phyloP scores from a whole-genome alignment of 805 yeast genomes.

The Ogataea trehaloabstinens region DNA sequence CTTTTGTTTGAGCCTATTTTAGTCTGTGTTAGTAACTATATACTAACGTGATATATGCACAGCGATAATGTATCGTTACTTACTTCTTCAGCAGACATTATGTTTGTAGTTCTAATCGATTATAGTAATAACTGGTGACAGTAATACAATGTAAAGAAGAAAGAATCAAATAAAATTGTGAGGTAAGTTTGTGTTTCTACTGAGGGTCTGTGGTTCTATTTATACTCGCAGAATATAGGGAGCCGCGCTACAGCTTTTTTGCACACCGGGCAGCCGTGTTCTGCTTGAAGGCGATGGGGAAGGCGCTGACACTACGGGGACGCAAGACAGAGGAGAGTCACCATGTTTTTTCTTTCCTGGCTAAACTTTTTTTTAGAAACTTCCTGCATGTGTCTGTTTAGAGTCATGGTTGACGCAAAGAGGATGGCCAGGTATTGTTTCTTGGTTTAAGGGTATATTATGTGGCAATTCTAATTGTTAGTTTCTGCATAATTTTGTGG shows the following conservation, averaged over 20 bases:
- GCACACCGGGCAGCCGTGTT: too few relatives aligned
- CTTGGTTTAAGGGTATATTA: neutral
- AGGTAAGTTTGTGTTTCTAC: too few relatives aligned
- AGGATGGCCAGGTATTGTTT: neutral
- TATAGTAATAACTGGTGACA: too few relatives aligned
- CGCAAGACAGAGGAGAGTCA: slow-evolving; percentile 1
- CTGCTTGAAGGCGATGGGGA: too few relatives aligned
- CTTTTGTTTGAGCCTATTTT: slow-evolving; percentile 11
- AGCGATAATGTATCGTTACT: slow-evolving; percentile 4
- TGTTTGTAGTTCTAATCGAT: neutral
- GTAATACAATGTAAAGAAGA: too few relatives aligned
- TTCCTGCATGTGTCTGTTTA: neutral
- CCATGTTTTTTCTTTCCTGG: neutral
- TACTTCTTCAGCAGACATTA: slow-evolving; percentile 21
- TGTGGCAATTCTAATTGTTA: neutral
- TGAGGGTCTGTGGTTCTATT: too few relatives aligned
- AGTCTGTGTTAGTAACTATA: slow-evolving; percentile 2
- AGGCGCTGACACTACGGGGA: too few relatives aligned
- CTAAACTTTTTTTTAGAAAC: neutral
- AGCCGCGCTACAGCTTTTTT: too few relatives aligned
- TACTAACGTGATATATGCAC: too few relatives aligned
- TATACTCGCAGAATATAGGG: too few relatives aligned
- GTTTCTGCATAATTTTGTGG: too few relatives aligned
- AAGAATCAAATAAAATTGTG: too few relatives aligned
- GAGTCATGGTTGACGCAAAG: neutral